Percentiles rank a stretch among this genome's conserved stretches.
These are phyloP conservation scores for Drechmeria coniospora DNA, from an alignment of 2,329 filamentous ascomycete species.

Conservation along the genomic window DNA sequence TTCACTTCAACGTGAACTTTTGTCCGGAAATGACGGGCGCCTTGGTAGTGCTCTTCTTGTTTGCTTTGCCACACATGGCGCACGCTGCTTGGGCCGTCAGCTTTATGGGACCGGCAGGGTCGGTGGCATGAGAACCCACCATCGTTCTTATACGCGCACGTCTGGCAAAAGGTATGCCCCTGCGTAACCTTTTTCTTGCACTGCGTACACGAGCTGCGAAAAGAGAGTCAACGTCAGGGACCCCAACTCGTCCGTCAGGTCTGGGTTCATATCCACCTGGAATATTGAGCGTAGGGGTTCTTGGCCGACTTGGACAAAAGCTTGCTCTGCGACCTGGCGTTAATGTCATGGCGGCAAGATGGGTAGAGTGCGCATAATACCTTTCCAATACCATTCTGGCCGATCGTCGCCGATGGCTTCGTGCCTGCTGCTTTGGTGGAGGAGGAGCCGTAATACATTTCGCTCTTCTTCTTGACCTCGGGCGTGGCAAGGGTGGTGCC, in stretches of 20 bases:
- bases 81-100: slow-evolving; percentile 29
- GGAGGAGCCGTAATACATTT: slow-evolving; percentile 49
- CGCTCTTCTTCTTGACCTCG: slow-evolving; percentile 49
- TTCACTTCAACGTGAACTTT: slow-evolving; percentile 46
- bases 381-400: slow-evolving; percentile 44
- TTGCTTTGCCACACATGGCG: slow-evolving; percentile 47
- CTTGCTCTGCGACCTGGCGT: slow-evolving; percentile 34
- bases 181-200: slow-evolving; percentile 51
- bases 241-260: background rate
- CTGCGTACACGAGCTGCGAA: slow-evolving; percentile 35
- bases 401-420: slow-evolving; percentile 35
- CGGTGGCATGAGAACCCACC: slow-evolving; percentile 21
- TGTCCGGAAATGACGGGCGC: slow-evolving; percentile 42
- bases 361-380: too few relatives aligned
- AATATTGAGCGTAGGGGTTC: slow-evolving; percentile 50
- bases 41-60: slow-evolving; percentile 30
- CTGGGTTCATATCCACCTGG: slow-evolving; percentile 12
- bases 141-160: slow-evolving; percentile 47
- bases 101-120: background rate
- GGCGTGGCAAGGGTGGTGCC: slow-evolving; percentile 44
- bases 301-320: slow-evolving; percentile 48
- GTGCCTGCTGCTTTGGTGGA: slow-evolving; percentile 20
- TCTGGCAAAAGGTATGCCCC: slow-evolving; percentile 44
- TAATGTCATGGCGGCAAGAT: too few relatives aligned
- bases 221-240: background rate